Conservation (phyloP, 257 asterid genomes). For the Solanum sitiens region DNA sequence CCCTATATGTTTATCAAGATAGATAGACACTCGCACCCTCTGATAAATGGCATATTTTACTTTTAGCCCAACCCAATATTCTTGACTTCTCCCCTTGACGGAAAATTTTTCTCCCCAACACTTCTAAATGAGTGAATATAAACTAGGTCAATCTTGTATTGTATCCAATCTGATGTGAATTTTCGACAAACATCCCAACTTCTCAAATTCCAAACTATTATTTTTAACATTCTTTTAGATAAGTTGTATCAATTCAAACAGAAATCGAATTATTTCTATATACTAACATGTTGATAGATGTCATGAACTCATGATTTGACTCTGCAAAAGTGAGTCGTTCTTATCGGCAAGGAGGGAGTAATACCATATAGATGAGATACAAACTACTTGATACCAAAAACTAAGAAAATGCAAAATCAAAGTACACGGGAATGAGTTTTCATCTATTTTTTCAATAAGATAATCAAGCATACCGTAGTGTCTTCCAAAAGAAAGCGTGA, state of each 20-base stretch:
- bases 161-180: background rate
- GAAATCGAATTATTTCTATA: background rate
- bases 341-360: background rate
- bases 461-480: slow-evolving; percentile 75
- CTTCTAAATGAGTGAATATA: background rate
- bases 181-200: background rate
- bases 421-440: background rate
- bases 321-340: background rate
- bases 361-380: background rate
- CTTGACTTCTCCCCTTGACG: background rate
- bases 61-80: background rate
- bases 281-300: background rate
- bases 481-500: slow-evolving; percentile 85
- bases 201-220: background rate
- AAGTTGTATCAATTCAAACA: background rate
- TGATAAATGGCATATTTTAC: background rate
- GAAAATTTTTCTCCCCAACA: background rate
- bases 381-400: background rate
- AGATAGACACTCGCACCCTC: background rate
- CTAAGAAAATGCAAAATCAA: background rate
- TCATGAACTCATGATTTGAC: background rate
- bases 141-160: background rate
- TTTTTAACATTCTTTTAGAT: background rate
- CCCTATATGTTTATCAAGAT: background rate
- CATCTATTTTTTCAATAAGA: background rate